phyloP scores from a whole-genome alignment of 306 rosid genomes.

The Acacia melanoxylon region DNA sequence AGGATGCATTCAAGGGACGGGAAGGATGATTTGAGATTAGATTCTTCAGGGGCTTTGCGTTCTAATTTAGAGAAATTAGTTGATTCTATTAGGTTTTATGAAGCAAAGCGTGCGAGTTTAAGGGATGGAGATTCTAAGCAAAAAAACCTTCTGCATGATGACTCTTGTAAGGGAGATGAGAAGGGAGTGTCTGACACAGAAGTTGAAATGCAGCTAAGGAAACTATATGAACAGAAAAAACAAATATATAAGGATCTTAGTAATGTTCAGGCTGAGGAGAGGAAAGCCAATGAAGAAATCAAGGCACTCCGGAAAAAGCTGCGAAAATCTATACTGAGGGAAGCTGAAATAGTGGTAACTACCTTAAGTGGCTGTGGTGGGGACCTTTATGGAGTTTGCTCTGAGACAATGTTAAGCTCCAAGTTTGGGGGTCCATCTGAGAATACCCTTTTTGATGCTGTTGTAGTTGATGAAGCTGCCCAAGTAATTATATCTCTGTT shows the following conservation, averaged over 20 bases:
- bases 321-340: constrained; percentile 86
- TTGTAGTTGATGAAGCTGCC: constrained; percentile 95
- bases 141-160: constrained; percentile 46
- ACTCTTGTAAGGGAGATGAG: constrained; percentile 46
- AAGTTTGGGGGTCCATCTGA: constrained; percentile 84
- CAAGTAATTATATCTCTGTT: constrained; percentile 58
- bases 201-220: constrained; percentile 58
- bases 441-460: constrained; percentile 84
- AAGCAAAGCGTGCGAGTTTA: constrained; percentile 75
- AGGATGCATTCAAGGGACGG: constrained; percentile 54
- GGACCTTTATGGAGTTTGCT: constrained; percentile 86
- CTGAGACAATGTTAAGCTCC: constrained; percentile 69
- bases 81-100: constrained; percentile 75
- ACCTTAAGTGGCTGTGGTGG: constrained; percentile 96
- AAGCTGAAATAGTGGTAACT: constrained; percentile 89
- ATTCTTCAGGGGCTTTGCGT: constrained; percentile 60
- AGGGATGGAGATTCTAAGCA: constrained; percentile 59
- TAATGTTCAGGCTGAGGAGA: constrained; percentile 75
- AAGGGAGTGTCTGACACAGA: constrained; percentile 68
- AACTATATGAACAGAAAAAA: constrained; percentile 85
- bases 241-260: constrained; percentile 82
- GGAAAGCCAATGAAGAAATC: constrained; percentile 76
- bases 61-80: constrained; percentile 77
- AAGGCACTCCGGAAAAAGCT: constrained; percentile 65
- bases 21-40: constrained; percentile 51